phyloP scores from a whole-genome alignment of 805 yeast species.

The Dipodascopsis uninucleata region DNA sequence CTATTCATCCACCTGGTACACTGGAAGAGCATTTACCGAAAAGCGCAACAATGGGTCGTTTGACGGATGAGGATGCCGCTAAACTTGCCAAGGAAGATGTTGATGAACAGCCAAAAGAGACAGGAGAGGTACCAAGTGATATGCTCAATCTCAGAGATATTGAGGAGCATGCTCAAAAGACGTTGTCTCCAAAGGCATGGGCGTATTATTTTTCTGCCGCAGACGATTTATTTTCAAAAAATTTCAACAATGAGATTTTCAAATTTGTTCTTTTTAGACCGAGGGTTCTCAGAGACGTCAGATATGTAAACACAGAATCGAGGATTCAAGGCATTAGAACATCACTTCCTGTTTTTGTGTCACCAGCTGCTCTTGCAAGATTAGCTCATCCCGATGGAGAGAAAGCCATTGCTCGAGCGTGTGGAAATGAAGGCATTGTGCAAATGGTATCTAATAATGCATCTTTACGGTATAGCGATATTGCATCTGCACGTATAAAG shows the following conservation, averaged over 20 bases:
- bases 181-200: constrained; percentile 79
- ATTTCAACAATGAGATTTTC: constrained; percentile 45
- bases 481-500: constrained; percentile 37
- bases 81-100: not conserved
- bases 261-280: constrained; percentile 47
- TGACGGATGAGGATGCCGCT: no score
- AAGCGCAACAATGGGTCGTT: constrained; percentile 21
- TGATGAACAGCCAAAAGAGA: not conserved
- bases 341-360: constrained; percentile 45
- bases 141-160: constrained; percentile 71
- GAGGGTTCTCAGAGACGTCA: constrained; percentile 41
- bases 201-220: constrained; percentile 59
- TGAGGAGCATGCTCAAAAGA: constrained; percentile 76
- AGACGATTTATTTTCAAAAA: constrained; percentile 47
- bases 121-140: constrained; percentile 20
- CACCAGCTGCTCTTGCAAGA: constrained; percentile 48
- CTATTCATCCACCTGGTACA: constrained; percentile 33
- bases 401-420: constrained; percentile 41
- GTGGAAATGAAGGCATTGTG: constrained; percentile 41
- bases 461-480: constrained; percentile 43
- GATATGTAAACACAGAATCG: constrained; percentile 44
- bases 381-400: constrained; percentile 48
- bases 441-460: constrained; percentile 50
- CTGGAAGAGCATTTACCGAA: constrained; percentile 28
- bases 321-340: constrained; percentile 48